Percentiles rank a stretch among this genome's conserved stretches.
Conservation (phyloP, 192 early-diverging fungal species). For the Backusella australiensis region DNA sequence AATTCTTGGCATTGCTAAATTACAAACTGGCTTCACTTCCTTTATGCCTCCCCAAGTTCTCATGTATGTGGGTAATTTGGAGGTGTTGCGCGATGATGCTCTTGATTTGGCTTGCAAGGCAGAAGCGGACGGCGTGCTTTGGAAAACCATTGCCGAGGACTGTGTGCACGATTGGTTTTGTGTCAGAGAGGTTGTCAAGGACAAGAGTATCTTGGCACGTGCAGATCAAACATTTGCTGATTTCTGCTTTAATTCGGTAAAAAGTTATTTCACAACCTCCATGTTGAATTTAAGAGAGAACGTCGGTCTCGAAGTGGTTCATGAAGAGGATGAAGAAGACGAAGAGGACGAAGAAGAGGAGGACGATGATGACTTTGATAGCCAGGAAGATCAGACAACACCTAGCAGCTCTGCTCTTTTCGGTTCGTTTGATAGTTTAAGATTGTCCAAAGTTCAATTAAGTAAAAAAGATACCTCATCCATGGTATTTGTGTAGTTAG, state of each 20-base stretch:
- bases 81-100: constrained; percentile 38
- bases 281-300: not conserved
- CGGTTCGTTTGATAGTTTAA: not conserved
- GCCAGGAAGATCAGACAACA: not conserved
- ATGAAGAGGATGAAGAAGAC: constrained; percentile 19
- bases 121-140: constrained; percentile 31
- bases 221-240: constrained; percentile 33
- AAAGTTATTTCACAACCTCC: not conserved
- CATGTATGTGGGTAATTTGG: constrained; percentile 32
- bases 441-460: constrained; percentile 5
- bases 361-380: constrained; percentile 17
- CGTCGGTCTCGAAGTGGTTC: constrained; percentile 10
- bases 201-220: constrained; percentile 26
- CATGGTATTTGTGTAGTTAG: constrained; percentile 3
- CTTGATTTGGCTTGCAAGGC: constrained; percentile 31
- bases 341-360: constrained; percentile 13
- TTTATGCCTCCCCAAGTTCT: constrained; percentile 31
- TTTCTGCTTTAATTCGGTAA: constrained; percentile 21
- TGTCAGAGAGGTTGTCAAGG: constrained; percentile 39
- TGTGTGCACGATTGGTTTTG: constrained; percentile 43
- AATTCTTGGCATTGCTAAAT: constrained; percentile 34
- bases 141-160: constrained; percentile 30
- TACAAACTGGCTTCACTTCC: constrained; percentile 30
- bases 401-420: not conserved
- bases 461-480: constrained; percentile 1